These are phyloP conservation scores for Funneliformis caledonium DNA, from an alignment of 371 early-diverging fungal genomes.

Conservation along the genomic window DNA sequence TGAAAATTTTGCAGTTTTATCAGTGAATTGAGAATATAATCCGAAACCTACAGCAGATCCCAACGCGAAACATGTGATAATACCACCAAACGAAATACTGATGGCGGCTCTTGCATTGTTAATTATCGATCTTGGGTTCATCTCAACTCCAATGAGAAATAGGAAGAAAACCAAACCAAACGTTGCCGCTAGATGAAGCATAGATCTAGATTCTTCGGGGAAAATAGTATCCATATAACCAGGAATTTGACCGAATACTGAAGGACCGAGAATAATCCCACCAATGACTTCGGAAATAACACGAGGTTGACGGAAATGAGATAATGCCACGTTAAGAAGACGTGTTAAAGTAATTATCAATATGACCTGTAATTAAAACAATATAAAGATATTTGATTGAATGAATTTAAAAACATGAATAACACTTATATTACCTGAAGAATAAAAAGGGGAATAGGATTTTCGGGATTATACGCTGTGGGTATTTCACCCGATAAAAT, in stretches of 20 bases:
- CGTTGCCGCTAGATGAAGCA: conserved; percentile 77
- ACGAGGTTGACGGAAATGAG: conserved; percentile 66
- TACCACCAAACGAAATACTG: conserved; percentile 70
- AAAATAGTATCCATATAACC: conserved; percentile 67
- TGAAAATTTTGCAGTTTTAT: conserved; percentile 45
- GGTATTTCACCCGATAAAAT: conserved; percentile 74
- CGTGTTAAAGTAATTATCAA: conserved; percentile 75
- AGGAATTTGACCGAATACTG: conserved; percentile 75
- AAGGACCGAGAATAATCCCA: conserved; percentile 79
- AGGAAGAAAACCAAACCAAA: conserved; percentile 90
- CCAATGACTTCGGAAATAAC: conserved; percentile 83
- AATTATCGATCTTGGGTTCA: conserved; percentile 60
- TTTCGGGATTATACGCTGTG: conserved; percentile 52
- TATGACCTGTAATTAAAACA: conserved; percentile 51
- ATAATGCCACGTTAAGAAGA: conserved; percentile 63
- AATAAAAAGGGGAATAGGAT: conserved; percentile 71
- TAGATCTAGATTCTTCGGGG: conserved; percentile 63
- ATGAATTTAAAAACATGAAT: background rate
- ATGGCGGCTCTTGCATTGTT: conserved; percentile 55
- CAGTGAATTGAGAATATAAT: conserved; percentile 43
- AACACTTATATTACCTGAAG: conserved; percentile 57
- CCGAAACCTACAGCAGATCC: conserved; percentile 75
- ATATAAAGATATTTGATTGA: background rate
- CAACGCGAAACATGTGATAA: conserved; percentile 74
- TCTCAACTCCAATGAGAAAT: conserved; percentile 86